A percentile compares a stretch with the other conserved stretches of the same genome.
Conservation (phyloP, 1,139 yeast genomes). For the Debaryomyces sp. region DNA sequence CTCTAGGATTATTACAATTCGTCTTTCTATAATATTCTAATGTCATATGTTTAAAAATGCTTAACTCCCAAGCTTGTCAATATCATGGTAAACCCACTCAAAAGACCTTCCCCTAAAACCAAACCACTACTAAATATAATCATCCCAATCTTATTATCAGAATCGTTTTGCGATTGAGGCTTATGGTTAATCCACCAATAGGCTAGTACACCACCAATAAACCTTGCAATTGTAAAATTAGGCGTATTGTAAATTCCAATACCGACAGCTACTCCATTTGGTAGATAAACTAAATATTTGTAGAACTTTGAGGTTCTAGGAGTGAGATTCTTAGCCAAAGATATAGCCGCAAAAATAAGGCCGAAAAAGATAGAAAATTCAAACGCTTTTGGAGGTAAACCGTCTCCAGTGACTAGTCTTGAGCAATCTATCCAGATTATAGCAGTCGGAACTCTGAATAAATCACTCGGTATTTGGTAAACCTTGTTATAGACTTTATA, state of each 20-base stretch:
- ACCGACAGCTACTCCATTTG: constrained; percentile 96
- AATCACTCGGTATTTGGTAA: constrained; percentile 79
- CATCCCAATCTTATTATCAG: constrained; percentile 60
- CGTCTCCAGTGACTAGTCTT: constrained; percentile 86
- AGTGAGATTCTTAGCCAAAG: constrained; percentile 61
- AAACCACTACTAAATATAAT: constrained; percentile 90
- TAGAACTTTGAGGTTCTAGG: constrained; percentile 42
- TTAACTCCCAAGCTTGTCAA: constrained; percentile 64
- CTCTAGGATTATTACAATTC: neutral
- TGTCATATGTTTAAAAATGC: constrained; percentile 31
- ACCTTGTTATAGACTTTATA: constrained; percentile 80
- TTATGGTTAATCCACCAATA: constrained; percentile 54
- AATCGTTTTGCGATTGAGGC: constrained; percentile 31
- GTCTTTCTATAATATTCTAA: neutral
- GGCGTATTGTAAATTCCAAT: constrained; percentile 95
- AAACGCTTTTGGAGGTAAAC: constrained; percentile 79
- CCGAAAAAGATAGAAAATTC: constrained; percentile 70
- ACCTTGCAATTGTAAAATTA: constrained; percentile 89
- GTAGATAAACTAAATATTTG: constrained; percentile 60
- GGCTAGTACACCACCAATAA: constrained; percentile 83
- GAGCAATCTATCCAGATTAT: constrained; percentile 97
- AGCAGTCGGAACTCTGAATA: constrained; percentile 91
- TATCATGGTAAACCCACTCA: constrained; percentile 80
- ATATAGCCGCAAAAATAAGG: constrained; percentile 64
- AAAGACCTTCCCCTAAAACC: constrained; percentile 90